Base-by-base conservation (phyloP, 441 rosid species). In the Lepidium campestre region DNA sequence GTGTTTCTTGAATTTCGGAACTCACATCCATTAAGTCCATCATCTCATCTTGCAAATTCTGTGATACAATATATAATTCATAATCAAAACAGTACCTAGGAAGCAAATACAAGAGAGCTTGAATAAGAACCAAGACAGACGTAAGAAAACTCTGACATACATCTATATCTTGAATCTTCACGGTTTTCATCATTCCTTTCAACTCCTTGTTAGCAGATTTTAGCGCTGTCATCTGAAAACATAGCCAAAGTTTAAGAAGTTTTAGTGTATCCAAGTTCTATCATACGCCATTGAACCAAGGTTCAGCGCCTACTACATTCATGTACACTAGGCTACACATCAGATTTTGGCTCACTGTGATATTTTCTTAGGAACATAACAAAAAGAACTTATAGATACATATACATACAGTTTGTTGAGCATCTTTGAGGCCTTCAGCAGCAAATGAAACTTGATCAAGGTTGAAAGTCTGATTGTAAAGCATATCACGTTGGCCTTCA, bases 1-100 rank as follows among this genome's bases (percentile, higher is more conserved):
- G 80, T 11, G 93, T 90, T 75, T 95, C 98, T 82, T 95, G 98
- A 70, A 95, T 92, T 75, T 95, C 99, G 15, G 67, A 81, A 72
- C 99, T 95, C 50, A 82, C 96, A 72, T 95, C 99, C 99, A 92
- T 88, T 70, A 92, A 67, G 81, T 95, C 95, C 92, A 85, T 86
- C 99, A 95, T 95, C 82, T 92, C 99, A 75, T 95, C 99, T 92
- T 92, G 99, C 87, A 95, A 72, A 77, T 85, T 95, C 99, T 94
- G 75, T 61, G 71, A 20, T 27, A 69, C 50, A 77, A 55, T 47
- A 47, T 17, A 14, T 22, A n/a, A 29, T 27, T 10, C 35, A 71
- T 56, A 41, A 71, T 49, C 35, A 63, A 27, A 55, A 78, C 29
- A 54, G 37, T 61, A 49, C 50, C 40, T 5, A 20, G 27, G 46